Conservation (phyloP, 2,329 filamentous ascomycete genomes). For the Sphaerulina vaccinii region DNA sequence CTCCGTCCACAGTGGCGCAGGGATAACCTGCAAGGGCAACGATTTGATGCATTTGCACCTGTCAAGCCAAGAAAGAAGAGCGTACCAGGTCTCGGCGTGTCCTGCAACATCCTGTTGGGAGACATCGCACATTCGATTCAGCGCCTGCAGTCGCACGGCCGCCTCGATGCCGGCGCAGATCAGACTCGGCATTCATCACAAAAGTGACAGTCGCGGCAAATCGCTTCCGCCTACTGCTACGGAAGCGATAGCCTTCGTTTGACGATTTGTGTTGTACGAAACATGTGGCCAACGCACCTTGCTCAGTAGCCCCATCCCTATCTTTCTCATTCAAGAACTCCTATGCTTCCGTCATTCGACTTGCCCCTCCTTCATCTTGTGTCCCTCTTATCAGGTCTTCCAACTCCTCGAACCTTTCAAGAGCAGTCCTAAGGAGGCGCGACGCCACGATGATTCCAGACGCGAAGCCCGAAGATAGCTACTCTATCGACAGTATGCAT, state of each 20-base stretch:
- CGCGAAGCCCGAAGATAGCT: constrained; percentile 25
- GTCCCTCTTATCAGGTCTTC: constrained; percentile 5
- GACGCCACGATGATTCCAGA: constrained; percentile 17
- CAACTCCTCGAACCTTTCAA: neutral
- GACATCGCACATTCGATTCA: neutral
- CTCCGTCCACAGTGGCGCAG: neutral
- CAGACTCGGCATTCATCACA: constrained; percentile 9
- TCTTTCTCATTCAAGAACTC: constrained; percentile 6
- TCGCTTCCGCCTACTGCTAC: constrained; percentile 5
- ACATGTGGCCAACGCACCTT: constrained; percentile 17
- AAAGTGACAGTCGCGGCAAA: constrained; percentile 16
- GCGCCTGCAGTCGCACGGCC: constrained; percentile 4
- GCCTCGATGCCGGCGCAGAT: constrained; percentile 12
- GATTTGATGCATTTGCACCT: constrained; percentile 11
- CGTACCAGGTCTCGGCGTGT: constrained; percentile 1
- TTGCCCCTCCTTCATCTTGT: constrained; percentile 1
- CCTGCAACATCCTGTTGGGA: constrained; percentile 8
- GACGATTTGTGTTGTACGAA: constrained; percentile 4
- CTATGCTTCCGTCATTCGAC: constrained; percentile 5
- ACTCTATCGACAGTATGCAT: constrained; percentile 28
- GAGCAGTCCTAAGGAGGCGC: neutral
- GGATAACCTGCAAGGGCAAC: constrained; percentile 9
- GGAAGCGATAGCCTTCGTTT: neutral
- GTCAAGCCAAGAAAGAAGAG: constrained; percentile 12
- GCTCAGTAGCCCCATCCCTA: constrained; percentile 12